These are phyloP conservation scores for Pelargonium citronellum DNA, from an alignment of 441 rosid species.

Conservation along the genomic window DNA sequence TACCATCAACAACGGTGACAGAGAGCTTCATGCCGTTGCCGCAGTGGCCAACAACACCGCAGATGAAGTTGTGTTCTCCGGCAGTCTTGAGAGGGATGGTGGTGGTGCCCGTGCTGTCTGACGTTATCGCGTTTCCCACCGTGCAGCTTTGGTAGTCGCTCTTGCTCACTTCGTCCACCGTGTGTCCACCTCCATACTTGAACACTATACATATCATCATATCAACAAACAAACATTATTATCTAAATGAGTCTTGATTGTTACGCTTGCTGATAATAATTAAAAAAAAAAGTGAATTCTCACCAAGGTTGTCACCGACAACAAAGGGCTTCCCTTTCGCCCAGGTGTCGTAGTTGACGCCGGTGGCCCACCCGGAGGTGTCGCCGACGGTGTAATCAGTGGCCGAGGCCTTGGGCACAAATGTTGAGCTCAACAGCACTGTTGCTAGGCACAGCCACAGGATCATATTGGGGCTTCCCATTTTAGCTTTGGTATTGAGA, in stretches of 20 bases:
- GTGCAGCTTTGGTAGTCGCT: constrained; percentile 1
- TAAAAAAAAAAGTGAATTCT: no score
- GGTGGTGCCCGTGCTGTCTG: constrained; percentile 1
- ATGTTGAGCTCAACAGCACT: background rate
- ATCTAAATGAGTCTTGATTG: no score
- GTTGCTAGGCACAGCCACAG: background rate
- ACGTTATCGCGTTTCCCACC: background rate
- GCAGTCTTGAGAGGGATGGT: constrained; percentile 1
- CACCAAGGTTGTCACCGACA: background rate
- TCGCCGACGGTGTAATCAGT: background rate
- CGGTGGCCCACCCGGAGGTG: background rate
- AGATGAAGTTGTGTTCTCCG: background rate
- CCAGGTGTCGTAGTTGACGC: constrained; percentile 2
- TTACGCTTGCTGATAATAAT: no score
- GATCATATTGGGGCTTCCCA: no score
- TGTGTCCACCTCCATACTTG: background rate
- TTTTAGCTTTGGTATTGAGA: no score
- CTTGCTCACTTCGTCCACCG: constrained; percentile 1
- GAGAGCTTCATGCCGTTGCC: constrained; percentile 1
- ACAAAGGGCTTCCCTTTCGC: background rate
- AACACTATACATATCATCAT: background rate
- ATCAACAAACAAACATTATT: no score
- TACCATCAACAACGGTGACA: no score
- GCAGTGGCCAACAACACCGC: constrained; percentile 1
- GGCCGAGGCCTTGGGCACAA: background rate